phyloP scores from a whole-genome alignment of 2,329 filamentous ascomycete species.

The Leptoxyphium fumago region DNA sequence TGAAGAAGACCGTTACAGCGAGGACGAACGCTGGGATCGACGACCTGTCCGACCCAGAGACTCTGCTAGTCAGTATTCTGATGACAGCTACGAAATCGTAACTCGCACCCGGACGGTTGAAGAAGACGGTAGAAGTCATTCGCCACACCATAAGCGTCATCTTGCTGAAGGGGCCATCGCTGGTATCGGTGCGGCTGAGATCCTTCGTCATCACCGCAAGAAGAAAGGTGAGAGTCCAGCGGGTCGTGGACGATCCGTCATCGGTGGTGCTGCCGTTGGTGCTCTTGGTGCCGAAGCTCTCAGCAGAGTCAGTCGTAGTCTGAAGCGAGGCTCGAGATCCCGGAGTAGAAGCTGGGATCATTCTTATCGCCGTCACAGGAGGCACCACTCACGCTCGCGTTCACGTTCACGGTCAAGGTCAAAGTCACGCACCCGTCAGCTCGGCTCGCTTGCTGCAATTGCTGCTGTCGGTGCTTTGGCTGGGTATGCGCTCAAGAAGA shows the following conservation, averaged over 20 bases:
- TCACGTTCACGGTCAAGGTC: conserved; percentile 27
- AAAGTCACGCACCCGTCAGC: conserved; percentile 33
- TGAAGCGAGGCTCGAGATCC: conserved; percentile 21
- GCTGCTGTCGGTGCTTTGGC: conserved; percentile 46
- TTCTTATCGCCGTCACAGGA: background rate
- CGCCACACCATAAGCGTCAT: conserved; percentile 37
- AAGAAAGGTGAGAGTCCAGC: conserved; percentile 40
- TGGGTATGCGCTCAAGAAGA: conserved; percentile 33
- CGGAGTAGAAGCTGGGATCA: background rate
- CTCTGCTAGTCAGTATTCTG: conserved; percentile 41
- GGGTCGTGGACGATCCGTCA: conserved; percentile 35
- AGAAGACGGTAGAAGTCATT: conserved; percentile 21
- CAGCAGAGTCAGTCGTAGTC: conserved; percentile 31
- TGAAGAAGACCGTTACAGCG: conserved; percentile 22
- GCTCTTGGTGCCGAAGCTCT: conserved; percentile 46
- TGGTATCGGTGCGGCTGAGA: conserved; percentile 45
- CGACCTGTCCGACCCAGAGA: conserved; percentile 37
- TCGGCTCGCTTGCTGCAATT: conserved; percentile 45
- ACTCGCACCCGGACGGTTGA: conserved; percentile 29
- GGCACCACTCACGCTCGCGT: conserved; percentile 2
- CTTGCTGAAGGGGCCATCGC: conserved; percentile 48
- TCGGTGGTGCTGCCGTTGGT: conserved; percentile 47
- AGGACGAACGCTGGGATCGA: conserved; percentile 22
- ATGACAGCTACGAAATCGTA: conserved; percentile 47
- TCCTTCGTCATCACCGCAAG: conserved; percentile 44